Base-by-base conservation (phyloP, 768 basidiomycete species). In the Cystofilobasidium macerans region DNA sequence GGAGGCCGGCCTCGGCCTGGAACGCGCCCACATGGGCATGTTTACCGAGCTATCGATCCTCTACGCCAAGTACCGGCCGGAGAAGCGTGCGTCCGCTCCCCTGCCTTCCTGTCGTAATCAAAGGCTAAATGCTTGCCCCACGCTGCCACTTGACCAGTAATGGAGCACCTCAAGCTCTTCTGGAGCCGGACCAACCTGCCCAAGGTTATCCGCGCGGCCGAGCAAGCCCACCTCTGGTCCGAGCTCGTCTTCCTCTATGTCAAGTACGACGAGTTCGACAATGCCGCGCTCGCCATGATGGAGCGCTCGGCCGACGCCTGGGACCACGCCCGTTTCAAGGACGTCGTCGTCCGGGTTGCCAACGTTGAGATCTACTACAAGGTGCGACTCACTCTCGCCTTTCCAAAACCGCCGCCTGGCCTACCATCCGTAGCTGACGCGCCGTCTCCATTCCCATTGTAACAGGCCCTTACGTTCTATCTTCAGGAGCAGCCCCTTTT, bases 291-390 rank as follows among this genome's bases (percentile, higher is more conserved):
- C 45, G 90, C 92, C 5, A 99, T 98, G 93, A 97, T 98, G 75
- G 95, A 99, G 76, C 86, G 93, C 24, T 89, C 95, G 1, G 83
- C 89, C n/a, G 91, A 95, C 76, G 91, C 92, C 57, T 99, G 93
- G 93, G 95, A 99, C 65, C 95, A 99, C 79, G 93, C 90, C 73
- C 94, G 97, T 76, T 99, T 99, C 85, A 98, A 98, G 82, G 95
- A 98, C 71, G 86, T 95, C 65, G 83, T 95, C 63, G 89, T 97
- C 73, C 88, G 93, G 67, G 93, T 88, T 26, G 94, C 95, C 57
- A 99, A 99, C 73, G 84, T 98, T 69, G 95, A 99, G 79, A 97
- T 99, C 69, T 97, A 95, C 78, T 97, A 98, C 82, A 92, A 92
- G 76, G 77, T 77, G 14, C 24, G 65, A n/a, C n/a, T n/a, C 45